Evolutionary conservation across 495 filamentous ascomycete genomes (phyloP).

Genomic region (Neurospora terricola): DNA sequence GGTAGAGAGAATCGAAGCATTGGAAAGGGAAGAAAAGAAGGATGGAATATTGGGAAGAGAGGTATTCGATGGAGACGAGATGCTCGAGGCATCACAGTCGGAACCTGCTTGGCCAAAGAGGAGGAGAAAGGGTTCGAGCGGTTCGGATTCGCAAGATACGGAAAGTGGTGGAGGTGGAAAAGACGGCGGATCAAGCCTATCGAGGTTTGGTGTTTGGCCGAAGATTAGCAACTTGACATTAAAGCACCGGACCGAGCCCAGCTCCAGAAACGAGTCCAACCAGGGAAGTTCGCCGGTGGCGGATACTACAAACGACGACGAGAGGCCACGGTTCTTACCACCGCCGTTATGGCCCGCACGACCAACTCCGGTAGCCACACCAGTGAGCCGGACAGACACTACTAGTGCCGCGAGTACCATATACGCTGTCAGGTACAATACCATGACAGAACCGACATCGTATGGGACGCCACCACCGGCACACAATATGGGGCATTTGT

Average conservation of each 20-base stretch:
- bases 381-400: constrained; percentile 69
- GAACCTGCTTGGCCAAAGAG: constrained; percentile 27
- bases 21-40: constrained; percentile 92
- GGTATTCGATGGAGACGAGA: constrained; percentile 94
- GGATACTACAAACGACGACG: constrained; percentile 11
- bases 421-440: constrained; percentile 74
- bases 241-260: constrained; percentile 28
- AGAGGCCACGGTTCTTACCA: constrained; percentile 28
- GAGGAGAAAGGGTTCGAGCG: constrained; percentile 23
- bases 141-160: constrained; percentile 20
- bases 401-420: constrained; percentile 64
- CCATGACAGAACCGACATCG: constrained; percentile 56
- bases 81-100: constrained; percentile 63
- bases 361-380: constrained; percentile 55
- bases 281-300: neutral
- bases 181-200: constrained; percentile 15
- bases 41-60: constrained; percentile 91
- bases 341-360: constrained; percentile 47
- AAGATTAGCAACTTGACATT: constrained; percentile 30
- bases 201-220: constrained; percentile 36
- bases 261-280: neutral
- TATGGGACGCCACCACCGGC: constrained; percentile 27
- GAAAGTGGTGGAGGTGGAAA: constrained; percentile 6
- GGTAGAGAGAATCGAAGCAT: constrained; percentile 95
- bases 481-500: constrained; percentile 22